These are phyloP conservation scores for Eucalyptus lansdowneana DNA, from an alignment of 345 rosid species.

Conservation along the genomic window DNA sequence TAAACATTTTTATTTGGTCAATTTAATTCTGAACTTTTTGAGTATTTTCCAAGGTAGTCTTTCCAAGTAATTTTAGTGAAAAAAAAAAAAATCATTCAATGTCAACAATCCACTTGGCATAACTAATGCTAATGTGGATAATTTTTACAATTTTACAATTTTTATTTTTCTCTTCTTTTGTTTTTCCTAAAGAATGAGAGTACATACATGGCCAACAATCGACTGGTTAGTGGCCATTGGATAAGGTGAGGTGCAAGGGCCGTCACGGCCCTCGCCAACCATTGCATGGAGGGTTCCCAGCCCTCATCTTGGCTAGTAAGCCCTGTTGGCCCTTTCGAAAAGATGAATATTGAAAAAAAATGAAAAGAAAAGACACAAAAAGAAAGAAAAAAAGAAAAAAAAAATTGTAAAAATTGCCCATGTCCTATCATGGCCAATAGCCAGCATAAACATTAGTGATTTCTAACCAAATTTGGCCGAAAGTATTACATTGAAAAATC, in stretches of 20 bases:
- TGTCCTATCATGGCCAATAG: background rate
- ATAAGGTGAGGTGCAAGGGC: background rate
- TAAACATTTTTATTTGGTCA: fast-evolving
- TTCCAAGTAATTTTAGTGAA: background rate
- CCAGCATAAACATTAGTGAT: background rate
- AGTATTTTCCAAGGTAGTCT: background rate
- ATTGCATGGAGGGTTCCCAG: background rate
- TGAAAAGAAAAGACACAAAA: fast-evolving
- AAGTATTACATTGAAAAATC: background rate
- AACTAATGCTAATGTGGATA: fast-evolving
- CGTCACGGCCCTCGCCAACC: fast-evolving
- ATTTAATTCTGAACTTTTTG: fast-evolving
- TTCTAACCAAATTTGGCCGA: background rate
- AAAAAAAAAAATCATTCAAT: background rate
- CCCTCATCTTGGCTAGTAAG: background rate
- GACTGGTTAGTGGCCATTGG: background rate
- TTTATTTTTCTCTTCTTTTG: background rate
- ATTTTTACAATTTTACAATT: background rate
- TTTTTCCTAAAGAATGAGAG: background rate
- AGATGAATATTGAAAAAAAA: background rate
- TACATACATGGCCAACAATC: background rate
- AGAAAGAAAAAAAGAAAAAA: background rate
- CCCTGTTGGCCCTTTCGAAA: fast-evolving
- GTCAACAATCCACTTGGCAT: fast-evolving
- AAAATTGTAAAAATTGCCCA: background rate